Evolutionary conservation across 1,139 yeast species (phyloP), one percentile per base, ranked within the genome.

Genomic region (Geotrichum citri-aurantii): DNA sequence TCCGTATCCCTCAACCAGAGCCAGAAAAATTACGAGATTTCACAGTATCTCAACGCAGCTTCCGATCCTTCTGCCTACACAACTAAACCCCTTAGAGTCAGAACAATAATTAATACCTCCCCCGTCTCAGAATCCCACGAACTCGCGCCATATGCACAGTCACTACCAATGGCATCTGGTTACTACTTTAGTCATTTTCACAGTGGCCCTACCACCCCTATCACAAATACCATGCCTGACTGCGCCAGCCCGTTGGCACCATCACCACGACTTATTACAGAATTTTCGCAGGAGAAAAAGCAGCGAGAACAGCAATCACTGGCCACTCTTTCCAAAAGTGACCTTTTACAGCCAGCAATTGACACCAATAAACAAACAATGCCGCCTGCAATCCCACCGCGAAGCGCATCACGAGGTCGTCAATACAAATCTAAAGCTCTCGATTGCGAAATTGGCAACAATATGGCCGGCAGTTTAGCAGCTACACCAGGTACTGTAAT

Each of bases 371-470:
- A n/a, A n/a, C n/a, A n/a, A n/a, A 19, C 53, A 17, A 11, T 8
- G 10, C 46, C 53, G 14, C 54, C 54, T 3, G 54, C 48, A 5
- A 51, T 51, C n/a, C 54, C 54, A 24, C 54, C 54, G n/a, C 48
- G 54, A 21, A 40, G 48, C 24, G 31, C 54, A 8, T 51, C 54
- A n/a, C 48, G 54, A 21, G 33, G 42, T 14, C 44, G 14, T 14
- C 12, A 42, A 31, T 19, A n/a, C 52, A 10, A n/a, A 17, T 29
- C 19, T 12, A 12, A 50, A 4, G 6, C 4, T 42, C 6, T 10
- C 3, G 23, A 21, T n/a, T 14, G 4, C n/a, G 52, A 21, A 17
- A 11, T 26, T 5, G 14, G 19, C 52, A n/a, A 3, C 17, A 14
- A 17, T 8, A 1, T 17, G n/a, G 21, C 21, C 52, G n/a, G 19